Percentiles rank a stretch among this genome's conserved stretches.
Conservation (phyloP, 2,329 filamentous ascomycete genomes). For the Paraphaeosphaeria sporulosa region DNA sequence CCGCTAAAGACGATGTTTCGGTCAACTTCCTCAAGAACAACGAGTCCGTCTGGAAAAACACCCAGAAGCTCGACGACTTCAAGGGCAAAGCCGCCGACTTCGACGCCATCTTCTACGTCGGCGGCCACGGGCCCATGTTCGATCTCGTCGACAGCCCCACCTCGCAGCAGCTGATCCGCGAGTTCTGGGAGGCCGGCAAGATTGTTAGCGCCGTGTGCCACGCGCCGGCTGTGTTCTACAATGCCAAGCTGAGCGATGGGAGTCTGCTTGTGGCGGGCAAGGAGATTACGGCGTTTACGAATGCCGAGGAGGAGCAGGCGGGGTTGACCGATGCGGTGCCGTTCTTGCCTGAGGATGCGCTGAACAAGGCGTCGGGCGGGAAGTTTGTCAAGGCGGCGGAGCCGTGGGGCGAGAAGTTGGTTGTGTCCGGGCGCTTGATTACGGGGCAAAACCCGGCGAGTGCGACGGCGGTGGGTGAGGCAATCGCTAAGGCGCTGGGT, state of each 20-base stretch:
- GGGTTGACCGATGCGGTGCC: constrained; percentile 58
- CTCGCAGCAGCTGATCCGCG: constrained; percentile 67
- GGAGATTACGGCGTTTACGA: constrained; percentile 67
- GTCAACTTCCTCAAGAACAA: constrained; percentile 58
- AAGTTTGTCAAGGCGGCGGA: constrained; percentile 64
- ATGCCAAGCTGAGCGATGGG: constrained; percentile 62
- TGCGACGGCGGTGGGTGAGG: constrained; percentile 54
- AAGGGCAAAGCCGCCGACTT: constrained; percentile 67
- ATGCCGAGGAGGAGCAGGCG: constrained; percentile 62
- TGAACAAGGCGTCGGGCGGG: constrained; percentile 59
- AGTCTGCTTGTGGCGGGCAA: constrained; percentile 63
- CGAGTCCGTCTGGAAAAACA: constrained; percentile 69
- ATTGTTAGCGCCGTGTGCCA: constrained; percentile 74
- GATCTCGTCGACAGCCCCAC: constrained; percentile 66
- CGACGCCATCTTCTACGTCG: constrained; percentile 67
- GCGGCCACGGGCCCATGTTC: constrained; percentile 71
- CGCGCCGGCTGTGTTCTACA: constrained; percentile 68
- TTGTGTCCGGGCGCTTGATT: constrained; percentile 50
- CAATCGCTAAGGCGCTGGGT: constrained; percentile 49
- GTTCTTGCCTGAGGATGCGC: constrained; percentile 67
- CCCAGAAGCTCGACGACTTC: constrained; percentile 64
- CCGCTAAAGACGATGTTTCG: constrained; percentile 58
- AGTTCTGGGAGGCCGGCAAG: constrained; percentile 69
- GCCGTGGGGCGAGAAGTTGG: constrained; percentile 56
- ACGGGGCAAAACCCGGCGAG: constrained; percentile 60